Percentiles rank a stretch among this genome's conserved stretches.
phyloP scores from a whole-genome alignment of 2,329 filamentous ascomycete species.

The Verticillium nubilum region DNA sequence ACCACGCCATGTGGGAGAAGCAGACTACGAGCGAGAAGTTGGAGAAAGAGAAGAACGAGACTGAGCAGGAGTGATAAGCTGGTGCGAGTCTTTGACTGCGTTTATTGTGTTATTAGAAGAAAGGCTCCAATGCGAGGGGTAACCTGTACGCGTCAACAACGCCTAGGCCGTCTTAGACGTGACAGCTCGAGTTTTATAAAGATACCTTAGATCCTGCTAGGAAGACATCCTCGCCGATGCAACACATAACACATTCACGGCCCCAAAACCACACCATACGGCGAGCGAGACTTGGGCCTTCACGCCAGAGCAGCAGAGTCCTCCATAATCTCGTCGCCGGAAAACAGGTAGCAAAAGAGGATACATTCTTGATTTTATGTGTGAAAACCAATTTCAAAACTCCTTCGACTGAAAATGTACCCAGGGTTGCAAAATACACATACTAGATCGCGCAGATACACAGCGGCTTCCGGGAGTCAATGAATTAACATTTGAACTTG shows the following conservation, averaged over 20 bases:
- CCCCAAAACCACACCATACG: not conserved
- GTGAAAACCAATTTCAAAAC: no score
- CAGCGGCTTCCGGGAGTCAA: no score
- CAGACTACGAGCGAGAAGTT: constrained; percentile 38
- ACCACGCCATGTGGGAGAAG: constrained; percentile 48
- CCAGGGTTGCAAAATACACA: no score
- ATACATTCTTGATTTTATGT: no score
- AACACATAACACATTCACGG: not conserved
- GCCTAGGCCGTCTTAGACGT: not conserved
- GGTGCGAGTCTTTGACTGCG: not conserved
- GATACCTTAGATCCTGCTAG: not conserved
- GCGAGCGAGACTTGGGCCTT: not conserved
- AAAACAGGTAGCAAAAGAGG: no score
- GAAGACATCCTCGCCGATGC: not conserved
- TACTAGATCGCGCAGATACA: no score
- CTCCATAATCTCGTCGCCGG: no score
- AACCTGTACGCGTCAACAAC: no score
- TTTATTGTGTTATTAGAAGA: not conserved
- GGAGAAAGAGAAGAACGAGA: constrained; percentile 22
- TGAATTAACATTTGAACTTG: no score
- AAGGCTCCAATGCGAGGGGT: no score
- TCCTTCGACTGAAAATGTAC: no score
- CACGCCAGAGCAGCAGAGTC: no score
- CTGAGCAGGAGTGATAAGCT: constrained; percentile 9
- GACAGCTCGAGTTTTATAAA: not conserved